Evolutionary conservation across 2,329 filamentous ascomycete species (phyloP), one percentile per base, ranked within the genome.

Genomic region (Epichloe aotearoae): DNA sequence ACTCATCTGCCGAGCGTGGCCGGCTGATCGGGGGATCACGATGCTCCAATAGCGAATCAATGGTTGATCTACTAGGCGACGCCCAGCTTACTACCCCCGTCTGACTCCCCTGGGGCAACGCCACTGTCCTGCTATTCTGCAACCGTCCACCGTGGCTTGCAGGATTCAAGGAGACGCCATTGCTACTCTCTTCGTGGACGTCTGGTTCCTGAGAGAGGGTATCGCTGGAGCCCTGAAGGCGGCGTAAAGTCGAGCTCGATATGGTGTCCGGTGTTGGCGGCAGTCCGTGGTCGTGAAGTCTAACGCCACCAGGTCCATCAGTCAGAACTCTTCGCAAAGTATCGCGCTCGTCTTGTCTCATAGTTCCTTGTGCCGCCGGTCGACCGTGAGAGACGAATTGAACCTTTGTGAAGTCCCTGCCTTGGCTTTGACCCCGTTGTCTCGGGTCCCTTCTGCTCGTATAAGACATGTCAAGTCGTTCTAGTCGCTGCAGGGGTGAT

Each of bases 211-310:
- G 66, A 0, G 65, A 61, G 1, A 76, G 59, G 0, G 70, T 72
- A 42, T 80, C 76, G 49, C 72, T 69, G 0, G 76, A 79, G 46
- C 68, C 70, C 54, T 77, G 69, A 52, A 71, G 74, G 14, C 70
- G 68, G 5, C 71, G 68, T 36, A 81, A 65, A 0, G 75, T 77
- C 2, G 74, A 74, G 2, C 75, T 78, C 1, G 77, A 78, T 19
- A 80, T 75, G 0, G 78, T 81, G 55, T 81, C 77, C 0, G 78
- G 78, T 0, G 78, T 81, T 0, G 78, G 78, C 10, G 78, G 78
- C 2, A 80, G 64, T 17, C 63, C 64, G 17, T 73, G 69, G 5
- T 71, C 67, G 49, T 70, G 66, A 2, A 70, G 53, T 57, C 67
- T 64, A 39, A 68, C 71, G 54, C 64, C 66, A 54, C 58, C 67